Evolutionary conservation across 2,329 filamentous ascomycete genomes (phyloP), one percentile per base, ranked within the genome.

Genomic region (Rhynchosporium agropyri): DNA sequence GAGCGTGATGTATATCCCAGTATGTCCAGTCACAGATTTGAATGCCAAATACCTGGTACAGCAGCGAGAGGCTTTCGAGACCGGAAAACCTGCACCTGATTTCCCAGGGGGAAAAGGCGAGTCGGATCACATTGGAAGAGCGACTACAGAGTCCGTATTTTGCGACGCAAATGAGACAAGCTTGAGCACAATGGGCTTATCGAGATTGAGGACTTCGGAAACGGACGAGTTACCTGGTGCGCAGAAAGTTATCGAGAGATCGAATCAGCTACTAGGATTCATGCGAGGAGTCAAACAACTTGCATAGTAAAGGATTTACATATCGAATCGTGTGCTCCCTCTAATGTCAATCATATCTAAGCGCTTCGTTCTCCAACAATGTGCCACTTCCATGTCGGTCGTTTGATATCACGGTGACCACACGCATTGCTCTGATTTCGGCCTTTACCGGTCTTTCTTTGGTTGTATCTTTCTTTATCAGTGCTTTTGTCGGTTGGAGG

Each of bases 1-100:
- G 0, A 92, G 88, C 69, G 93, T 97, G 0, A 72, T 97, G 64
- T 97, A 97, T 72, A 96, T 97, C 61, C 92, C 93, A 0, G 88
- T 91, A 0, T 95, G 90, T 60, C 92, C 93, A 0, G 81, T 92
- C 36, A 96, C 92, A 0, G 84, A 88, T 59, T 77, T 80, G 45
- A 97, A 95, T 70, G 87, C 89, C 0, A 77, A 83, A 28, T 95
- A 93, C 72, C 79, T 94, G 0, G 81, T 77, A 1, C 81, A 84
- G 15, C 92, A 96, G 77, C 83, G 89, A 26, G 80, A 85, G n/a
- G 84, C 85, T 0, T 95, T 95, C 69, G 75, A 89, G 2, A 73
- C 79, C 0, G 92, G 92, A 4, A 84, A 81, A 0, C 88, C 88
- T 0, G 84, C 82, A 0, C 88, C 87, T 36, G 89, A 92, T 69